Evolutionary conservation across 257 asterid species (phyloP).

Genomic region (Handroanthus guayacan): DNA sequence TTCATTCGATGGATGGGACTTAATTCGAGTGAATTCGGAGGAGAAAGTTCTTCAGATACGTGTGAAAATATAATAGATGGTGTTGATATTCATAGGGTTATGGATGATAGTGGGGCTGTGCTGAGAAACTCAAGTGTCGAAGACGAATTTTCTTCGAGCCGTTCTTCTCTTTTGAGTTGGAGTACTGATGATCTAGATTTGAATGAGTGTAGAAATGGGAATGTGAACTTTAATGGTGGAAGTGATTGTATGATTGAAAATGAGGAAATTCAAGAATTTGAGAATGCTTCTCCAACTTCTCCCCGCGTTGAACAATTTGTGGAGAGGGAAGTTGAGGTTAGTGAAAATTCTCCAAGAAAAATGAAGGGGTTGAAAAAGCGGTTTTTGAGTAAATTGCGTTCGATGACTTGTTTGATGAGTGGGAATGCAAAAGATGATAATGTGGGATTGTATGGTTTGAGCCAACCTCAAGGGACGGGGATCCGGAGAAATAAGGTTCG

Average conservation of each 20-base stretch:
- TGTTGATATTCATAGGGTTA: constrained; percentile 49
- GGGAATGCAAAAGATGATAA: constrained; percentile 40
- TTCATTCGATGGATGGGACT: constrained; percentile 67
- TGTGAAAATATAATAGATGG: constrained; percentile 34
- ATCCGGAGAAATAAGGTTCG: constrained; percentile 70
- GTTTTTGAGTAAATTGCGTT: constrained; percentile 66
- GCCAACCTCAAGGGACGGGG: constrained; percentile 43
- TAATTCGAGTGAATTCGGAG: constrained; percentile 34
- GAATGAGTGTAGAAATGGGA: constrained; percentile 39
- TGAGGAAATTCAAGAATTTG: constrained; percentile 31
- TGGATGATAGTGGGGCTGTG: constrained; percentile 66
- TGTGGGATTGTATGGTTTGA: constrained; percentile 28
- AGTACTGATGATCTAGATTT: constrained; percentile 48
- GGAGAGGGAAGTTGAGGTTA: constrained; percentile 44
- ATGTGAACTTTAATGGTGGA: constrained; percentile 39
- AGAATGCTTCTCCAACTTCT: constrained; percentile 24
- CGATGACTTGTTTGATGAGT: constrained; percentile 60
- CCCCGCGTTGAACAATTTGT: neutral
- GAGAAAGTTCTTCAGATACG: constrained; percentile 40
- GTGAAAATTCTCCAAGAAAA: constrained; percentile 33
- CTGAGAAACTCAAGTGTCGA: constrained; percentile 53
- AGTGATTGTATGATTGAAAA: constrained; percentile 34
- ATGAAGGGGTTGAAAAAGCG: constrained; percentile 43
- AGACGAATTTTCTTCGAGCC: constrained; percentile 63
- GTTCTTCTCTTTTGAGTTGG: constrained; percentile 61